Percentiles rank a stretch among this genome's conserved stretches.
These are phyloP conservation scores for Tuber brumale DNA, from an alignment of 495 filamentous ascomycete genomes.

Conservation along the genomic window DNA sequence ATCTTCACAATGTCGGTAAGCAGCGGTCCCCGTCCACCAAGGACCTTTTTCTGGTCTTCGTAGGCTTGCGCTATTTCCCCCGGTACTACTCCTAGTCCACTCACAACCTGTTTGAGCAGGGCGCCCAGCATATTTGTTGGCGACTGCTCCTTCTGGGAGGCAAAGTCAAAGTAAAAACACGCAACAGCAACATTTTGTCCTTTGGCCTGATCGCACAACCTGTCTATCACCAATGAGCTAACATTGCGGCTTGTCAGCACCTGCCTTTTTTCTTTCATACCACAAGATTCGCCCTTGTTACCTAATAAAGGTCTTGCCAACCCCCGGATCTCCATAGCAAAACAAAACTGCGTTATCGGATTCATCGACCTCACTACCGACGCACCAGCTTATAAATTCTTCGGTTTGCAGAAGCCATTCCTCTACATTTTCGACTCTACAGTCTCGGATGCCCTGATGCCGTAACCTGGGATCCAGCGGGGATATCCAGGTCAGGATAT, in stretches of 20 bases:
- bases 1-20: no score
- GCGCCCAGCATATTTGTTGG: neutral
- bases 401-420: no score
- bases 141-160: neutral
- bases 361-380: neutral
- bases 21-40: no score
- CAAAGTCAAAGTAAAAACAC: neutral
- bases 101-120: neutral
- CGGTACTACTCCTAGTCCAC: no score
- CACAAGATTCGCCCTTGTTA: neutral
- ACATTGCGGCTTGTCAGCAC: neutral
- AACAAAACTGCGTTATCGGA: neutral
- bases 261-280: neutral
- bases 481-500: no score
- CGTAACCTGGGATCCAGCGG: no score
- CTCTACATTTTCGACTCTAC: no score
- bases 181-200: neutral
- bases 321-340: neutral
- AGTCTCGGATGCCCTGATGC: no score
- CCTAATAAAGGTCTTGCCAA: neutral
- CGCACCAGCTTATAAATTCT: no score
- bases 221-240: neutral
- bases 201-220: neutral
- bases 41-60: no score
- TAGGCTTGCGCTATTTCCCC: neutral